Evolutionary conservation across 805 yeast species (phyloP).

Genomic region (Kuraishia capsulata): DNA sequence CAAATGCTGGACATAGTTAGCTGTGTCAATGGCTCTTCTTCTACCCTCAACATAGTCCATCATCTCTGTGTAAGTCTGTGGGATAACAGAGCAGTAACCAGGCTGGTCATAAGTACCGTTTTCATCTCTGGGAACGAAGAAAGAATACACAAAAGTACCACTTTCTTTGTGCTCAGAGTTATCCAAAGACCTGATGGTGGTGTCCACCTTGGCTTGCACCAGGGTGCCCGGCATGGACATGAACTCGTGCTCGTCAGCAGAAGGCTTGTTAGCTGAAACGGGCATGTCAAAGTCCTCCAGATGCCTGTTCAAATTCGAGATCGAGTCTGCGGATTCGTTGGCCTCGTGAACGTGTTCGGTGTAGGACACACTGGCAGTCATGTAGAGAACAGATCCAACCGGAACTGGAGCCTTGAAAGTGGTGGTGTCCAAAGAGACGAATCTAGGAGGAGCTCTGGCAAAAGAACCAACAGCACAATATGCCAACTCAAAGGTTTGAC

Average conservation of each 20-base stretch:
- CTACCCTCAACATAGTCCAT: slow-evolving; percentile 85
- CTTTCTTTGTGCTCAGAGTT: slow-evolving; percentile 56
- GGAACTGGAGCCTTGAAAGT: slow-evolving; percentile 94
- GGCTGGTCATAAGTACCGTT: slow-evolving; percentile 31
- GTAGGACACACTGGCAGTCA: slow-evolving; percentile 77
- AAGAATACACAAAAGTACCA: slow-evolving; percentile 84
- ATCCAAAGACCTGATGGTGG: slow-evolving; percentile 63
- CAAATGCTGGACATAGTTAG: slow-evolving; percentile 46
- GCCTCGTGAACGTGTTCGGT: slow-evolving; percentile 63
- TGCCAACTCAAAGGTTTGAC: slow-evolving; percentile 90
- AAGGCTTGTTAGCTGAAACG: slow-evolving; percentile 46
- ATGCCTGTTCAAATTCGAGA: slow-evolving; percentile 11
- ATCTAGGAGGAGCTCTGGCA: slow-evolving; percentile 77
- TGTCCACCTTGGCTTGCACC: slow-evolving; percentile 83
- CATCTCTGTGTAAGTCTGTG: slow-evolving; percentile 86
- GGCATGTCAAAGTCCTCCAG: slow-evolving; percentile 43
- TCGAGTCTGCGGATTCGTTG: slow-evolving; percentile 16
- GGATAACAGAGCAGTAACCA: slow-evolving; percentile 70
- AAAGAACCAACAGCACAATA: slow-evolving; percentile 90
- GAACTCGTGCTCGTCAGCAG: slow-evolving; percentile 45
- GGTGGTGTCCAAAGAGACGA: slow-evolving; percentile 83
- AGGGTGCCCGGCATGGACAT: slow-evolving; percentile 75
- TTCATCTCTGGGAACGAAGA: slow-evolving; percentile 64
- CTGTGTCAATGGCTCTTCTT: slow-evolving; percentile 81
- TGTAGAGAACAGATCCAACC: slow-evolving; percentile 80